A percentile compares a stretch with the other conserved stretches of the same genome.
Evolutionary conservation across 352 stramenopile genomes (phyloP).

Genomic region (Proteromonas lacertae): DNA sequence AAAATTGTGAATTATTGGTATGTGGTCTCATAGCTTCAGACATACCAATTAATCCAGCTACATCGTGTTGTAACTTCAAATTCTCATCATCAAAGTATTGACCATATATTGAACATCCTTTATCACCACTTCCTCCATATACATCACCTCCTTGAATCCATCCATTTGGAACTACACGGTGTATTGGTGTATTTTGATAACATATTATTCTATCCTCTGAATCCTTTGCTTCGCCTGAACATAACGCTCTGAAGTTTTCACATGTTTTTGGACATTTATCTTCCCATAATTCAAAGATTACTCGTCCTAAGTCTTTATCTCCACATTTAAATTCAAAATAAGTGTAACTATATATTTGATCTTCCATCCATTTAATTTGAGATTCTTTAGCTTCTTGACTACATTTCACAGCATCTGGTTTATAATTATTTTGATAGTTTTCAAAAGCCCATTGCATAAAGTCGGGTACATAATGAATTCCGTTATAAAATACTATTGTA

Average conservation of each 20-base stretch:
- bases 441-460: too few species aligned
- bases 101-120: constrained; percentile 41
- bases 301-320: constrained; percentile 15
- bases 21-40: constrained; percentile 26
- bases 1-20: constrained; percentile 42
- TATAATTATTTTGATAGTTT: too few species aligned
- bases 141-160: constrained; percentile 72
- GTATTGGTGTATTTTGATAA: constrained; percentile 51
- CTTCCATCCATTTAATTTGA: too few species aligned
- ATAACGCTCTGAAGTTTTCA: constrained; percentile 59
- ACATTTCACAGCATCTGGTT: too few species aligned
- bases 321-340: neutral
- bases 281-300: constrained; percentile 57
- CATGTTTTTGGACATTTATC: constrained; percentile 49
- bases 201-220: constrained; percentile 22
- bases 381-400: too few species aligned
- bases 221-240: constrained; percentile 47
- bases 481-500: too few species aligned
- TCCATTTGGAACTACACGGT: constrained; percentile 57
- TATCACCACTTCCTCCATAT: constrained; percentile 30
- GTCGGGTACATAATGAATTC: too few species aligned
- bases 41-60: constrained; percentile 40
- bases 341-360: too few species aligned
- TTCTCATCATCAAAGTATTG: constrained; percentile 34
- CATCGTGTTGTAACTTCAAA: constrained; percentile 18